Base-by-base conservation (phyloP, 1,284 basidiomycete species). In the Irpex rosettiformis region DNA sequence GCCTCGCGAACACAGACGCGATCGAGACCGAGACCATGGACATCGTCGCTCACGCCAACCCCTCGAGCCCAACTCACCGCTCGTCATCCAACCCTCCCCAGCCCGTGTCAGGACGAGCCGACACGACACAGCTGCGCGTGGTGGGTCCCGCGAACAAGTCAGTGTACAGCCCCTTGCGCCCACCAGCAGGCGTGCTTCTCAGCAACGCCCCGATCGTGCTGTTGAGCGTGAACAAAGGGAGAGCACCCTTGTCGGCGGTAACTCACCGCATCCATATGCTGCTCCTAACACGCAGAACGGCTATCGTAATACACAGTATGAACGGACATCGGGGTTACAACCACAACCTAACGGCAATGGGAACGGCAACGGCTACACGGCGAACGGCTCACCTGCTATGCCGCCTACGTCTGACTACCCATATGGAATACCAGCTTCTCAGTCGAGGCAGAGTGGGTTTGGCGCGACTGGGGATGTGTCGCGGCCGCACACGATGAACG, bases 141-240 rank as follows among this genome's bases (percentile, higher is more conserved):
- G 72, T 45, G 73, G 72, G 11, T 68, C 71, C 55, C 70, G 72
- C 40, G 75, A 72, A 52, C 81, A 88, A 60, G 74, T 77, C 61
- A 88, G 84, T 64, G 83, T 83, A 24, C 86, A 88, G 66, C 82
- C 83, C 5, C 71, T 86, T 33, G 77, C 82, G 8, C 82, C 89
- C 8, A 77, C 78, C 11, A 84, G 82, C 67, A 78, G 86, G 55
- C 82, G 87, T 45, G 78, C 78, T 2, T 91, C 88, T 65, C 85
- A 88, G 66, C 81, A 81, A 54, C 79, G 77, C 51, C 72, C 62
- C 4, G 27, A 66, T 3, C 67, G 69, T 24, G 43, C 18, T 47
- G 43, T 18, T 24, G 54, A 55, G 22, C 56, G 51, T 4, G 65
- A 68, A 40, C 43, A 47, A 24, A 62, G 83, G 43, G 83, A 81